These are phyloP conservation scores for Agaricales sp. DNA, from an alignment of 1,284 basidiomycete genomes.

Conservation along the genomic window DNA sequence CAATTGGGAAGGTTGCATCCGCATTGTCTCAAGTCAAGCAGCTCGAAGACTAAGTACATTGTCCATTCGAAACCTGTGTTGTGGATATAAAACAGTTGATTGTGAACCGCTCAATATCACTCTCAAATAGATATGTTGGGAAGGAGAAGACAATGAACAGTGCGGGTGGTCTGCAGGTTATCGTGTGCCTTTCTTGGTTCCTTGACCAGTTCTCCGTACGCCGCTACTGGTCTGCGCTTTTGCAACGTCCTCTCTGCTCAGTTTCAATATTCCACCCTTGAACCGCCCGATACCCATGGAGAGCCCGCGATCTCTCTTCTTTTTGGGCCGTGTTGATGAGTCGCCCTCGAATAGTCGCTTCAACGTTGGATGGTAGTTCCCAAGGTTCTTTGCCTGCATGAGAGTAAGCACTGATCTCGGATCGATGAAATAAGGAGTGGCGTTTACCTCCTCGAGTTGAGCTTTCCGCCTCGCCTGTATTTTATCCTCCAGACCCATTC, in stretches of 20 bases:
- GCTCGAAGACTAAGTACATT: too few relatives aligned
- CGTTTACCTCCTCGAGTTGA: slow-evolving; percentile 52
- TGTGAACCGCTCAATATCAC: too few relatives aligned
- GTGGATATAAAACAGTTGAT: too few relatives aligned
- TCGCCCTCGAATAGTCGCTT: slow-evolving; percentile 51
- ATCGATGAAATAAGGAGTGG: slow-evolving; percentile 4
- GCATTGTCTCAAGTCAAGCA: not conserved
- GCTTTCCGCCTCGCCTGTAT: slow-evolving; percentile 42
- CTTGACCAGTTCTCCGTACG: too few relatives aligned
- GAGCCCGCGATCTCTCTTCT: slow-evolving; percentile 52
- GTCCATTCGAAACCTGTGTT: too few relatives aligned
- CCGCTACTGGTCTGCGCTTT: not conserved
- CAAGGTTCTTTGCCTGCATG: slow-evolving; percentile 60
- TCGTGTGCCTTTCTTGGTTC: too few relatives aligned
- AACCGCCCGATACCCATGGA: slow-evolving; percentile 73
- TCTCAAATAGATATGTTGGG: too few relatives aligned
- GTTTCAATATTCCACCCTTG: slow-evolving; percentile 50
- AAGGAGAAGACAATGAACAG: too few relatives aligned
- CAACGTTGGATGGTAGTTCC: slow-evolving; percentile 69
- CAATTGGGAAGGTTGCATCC: not conserved
- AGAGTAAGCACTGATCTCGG: slow-evolving; percentile 11
- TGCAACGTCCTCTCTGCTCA: slow-evolving; percentile 51
- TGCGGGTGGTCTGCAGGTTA: too few relatives aligned
- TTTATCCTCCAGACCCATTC: slow-evolving; percentile 57
- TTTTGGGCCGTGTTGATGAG: slow-evolving; percentile 18